Base-by-base conservation (phyloP, 1,284 basidiomycete genomes). In the Sanguinoderma infundibulare region DNA sequence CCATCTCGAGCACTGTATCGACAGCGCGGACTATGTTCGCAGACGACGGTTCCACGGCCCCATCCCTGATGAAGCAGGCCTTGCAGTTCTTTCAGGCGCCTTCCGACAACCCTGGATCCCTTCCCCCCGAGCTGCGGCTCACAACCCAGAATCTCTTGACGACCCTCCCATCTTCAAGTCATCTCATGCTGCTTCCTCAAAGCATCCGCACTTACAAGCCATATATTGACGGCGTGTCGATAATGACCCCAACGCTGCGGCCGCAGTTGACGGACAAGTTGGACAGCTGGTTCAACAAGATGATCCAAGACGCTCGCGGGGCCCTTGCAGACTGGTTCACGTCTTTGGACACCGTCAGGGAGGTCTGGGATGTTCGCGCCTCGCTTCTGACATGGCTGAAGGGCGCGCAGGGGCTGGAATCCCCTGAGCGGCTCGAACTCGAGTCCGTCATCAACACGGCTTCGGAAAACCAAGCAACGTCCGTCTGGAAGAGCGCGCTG, bases 151-250 rank as follows among this genome's bases (percentile, higher is more conserved):
- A 78, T 0, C 74, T 93, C 24, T 78, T 94, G 26, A 76, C 79
- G 17, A 81, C 81, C 14, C 79, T 94, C 20, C 91, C 91, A 0
- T 92, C 91, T 1, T 89, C 90, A 0, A 83, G 87, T 12, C 87
- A 91, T 62, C 84, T 92, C 66, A 79, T 85, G 24, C 77, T 90
- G 44, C 80, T 94, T 0, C 90, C 91, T 0, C 70, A 78, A 3
- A 83, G 79, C 60, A 81, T 94, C 63, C 81, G 81, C 62, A 81
- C 82, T 10, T 93, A 92, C 71, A 87, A 84, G 67, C 91, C 92
- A 22, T 92, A 90, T 69, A 80, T 93, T 59, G 90, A 92, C 67
- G 74, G 85, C 10, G 75, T 77, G 9, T 87, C 90, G 0, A 74
- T 82, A 1, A 84, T 84, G 1, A 79, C 85, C 15, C 79, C 78